Percentiles rank a stretch among this genome's conserved stretches.
Evolutionary conservation across 2,329 filamentous ascomycete genomes (phyloP).

Genomic region (Cucurbitaria berberidis): DNA sequence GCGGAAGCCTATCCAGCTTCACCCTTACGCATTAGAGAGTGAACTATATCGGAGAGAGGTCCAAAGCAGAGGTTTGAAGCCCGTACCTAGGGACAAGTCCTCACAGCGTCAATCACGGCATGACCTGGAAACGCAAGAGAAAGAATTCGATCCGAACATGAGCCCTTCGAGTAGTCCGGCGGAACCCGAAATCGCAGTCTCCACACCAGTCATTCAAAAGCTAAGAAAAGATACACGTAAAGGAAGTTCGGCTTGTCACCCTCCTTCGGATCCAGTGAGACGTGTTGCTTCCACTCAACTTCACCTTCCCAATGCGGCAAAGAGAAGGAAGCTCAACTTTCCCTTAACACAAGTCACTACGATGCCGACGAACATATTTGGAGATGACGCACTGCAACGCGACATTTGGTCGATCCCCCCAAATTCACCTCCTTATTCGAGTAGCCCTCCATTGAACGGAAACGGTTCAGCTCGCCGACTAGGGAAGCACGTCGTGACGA

Average conservation of each 20-base stretch:
- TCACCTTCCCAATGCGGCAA: slow-evolving; percentile 19
- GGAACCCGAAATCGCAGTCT: slow-evolving; percentile 32
- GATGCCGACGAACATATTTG: slow-evolving; percentile 15
- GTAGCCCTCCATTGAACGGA: slow-evolving; percentile 30
- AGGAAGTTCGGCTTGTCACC: slow-evolving; percentile 6
- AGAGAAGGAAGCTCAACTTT: slow-evolving; percentile 30
- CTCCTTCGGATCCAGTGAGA: slow-evolving; percentile 3
- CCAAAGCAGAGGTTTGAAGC: slow-evolving; percentile 52
- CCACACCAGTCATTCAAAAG: slow-evolving; percentile 25
- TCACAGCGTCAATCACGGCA: slow-evolving; percentile 24
- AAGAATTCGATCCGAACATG: slow-evolving; percentile 38
- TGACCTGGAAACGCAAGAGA: slow-evolving; percentile 39
- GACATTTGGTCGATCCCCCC: slow-evolving; percentile 51
- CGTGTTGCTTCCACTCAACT: slow-evolving; percentile 21
- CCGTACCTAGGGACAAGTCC: slow-evolving; percentile 46
- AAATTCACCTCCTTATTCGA: slow-evolving; percentile 51
- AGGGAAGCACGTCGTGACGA: slow-evolving; percentile 5
- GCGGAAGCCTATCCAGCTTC: slow-evolving; percentile 56
- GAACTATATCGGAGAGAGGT: slow-evolving; percentile 53
- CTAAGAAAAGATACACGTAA: slow-evolving; percentile 7
- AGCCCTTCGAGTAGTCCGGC: slow-evolving; percentile 28
- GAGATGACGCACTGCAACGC: slow-evolving; percentile 5
- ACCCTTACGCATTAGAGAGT: slow-evolving; percentile 56
- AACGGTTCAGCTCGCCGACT: slow-evolving; percentile 8
- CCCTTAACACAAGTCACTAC: slow-evolving; percentile 15